Percentiles rank a stretch among this genome's conserved stretches.
phyloP scores from a whole-genome alignment of 352 stramenopile genomes.

The Globisporangium yorkense region DNA sequence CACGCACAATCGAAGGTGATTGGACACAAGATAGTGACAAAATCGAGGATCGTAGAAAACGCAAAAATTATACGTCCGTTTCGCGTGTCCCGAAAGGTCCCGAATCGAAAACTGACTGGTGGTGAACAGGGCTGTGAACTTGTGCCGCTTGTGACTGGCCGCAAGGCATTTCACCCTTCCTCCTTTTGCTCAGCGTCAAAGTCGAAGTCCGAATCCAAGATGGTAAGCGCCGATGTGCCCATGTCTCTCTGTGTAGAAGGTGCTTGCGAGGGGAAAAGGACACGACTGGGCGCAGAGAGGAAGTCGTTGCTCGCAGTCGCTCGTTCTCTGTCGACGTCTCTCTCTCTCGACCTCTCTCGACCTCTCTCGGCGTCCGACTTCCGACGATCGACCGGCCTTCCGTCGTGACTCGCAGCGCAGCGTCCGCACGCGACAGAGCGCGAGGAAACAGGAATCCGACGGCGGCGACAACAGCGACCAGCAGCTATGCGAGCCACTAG shows the following conservation, averaged over 20 bases:
- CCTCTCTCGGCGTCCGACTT: not conserved
- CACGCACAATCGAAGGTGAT: no score
- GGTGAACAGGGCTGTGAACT: not conserved
- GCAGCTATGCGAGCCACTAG: not conserved
- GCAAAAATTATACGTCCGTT: not conserved
- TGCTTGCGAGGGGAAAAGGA: no score
- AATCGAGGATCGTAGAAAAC: not conserved
- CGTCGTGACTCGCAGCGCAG: no score
- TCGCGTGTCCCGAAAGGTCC: not conserved
- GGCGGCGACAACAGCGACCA: not conserved
- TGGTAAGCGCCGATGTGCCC: conserved; percentile 38
- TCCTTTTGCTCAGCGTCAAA: conserved; percentile 85
- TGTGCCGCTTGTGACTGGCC: not conserved
- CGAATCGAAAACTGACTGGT: not conserved
- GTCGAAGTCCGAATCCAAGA: conserved; percentile 82
- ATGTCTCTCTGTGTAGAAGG: no score
- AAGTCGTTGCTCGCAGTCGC: no score
- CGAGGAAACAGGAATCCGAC: not conserved
- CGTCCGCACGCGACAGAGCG: no score
- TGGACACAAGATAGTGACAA: not conserved
- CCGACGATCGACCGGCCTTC: not conserved
- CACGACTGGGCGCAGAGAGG: no score
- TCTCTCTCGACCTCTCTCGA: not conserved
- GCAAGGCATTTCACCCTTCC: conserved; percentile 70
- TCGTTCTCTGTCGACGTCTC: no score